These are phyloP conservation scores for Paraphaeosphaeria sporulosa DNA, from an alignment of 2,329 filamentous ascomycete genomes.

Conservation along the genomic window DNA sequence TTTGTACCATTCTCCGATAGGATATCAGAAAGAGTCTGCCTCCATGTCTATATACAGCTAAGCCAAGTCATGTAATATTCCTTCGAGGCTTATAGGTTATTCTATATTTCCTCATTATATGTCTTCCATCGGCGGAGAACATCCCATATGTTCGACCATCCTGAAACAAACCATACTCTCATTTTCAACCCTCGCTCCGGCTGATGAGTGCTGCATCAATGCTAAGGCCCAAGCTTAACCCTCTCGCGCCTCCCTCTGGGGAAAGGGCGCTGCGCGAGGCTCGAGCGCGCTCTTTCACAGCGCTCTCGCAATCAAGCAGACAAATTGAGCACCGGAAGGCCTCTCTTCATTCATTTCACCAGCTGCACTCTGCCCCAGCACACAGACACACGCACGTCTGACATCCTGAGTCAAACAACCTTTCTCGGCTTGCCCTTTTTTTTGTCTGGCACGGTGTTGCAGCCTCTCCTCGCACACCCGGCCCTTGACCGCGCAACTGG, in stretches of 20 bases:
- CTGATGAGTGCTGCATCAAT: not conserved
- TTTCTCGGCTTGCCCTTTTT: not conserved
- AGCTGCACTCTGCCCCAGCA: not conserved
- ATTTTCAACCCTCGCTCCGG: not conserved
- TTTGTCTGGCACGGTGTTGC: too few relatives aligned
- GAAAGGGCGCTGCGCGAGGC: not conserved
- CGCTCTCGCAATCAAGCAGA: not conserved
- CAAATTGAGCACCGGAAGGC: not conserved
- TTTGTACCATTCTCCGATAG: too few relatives aligned
- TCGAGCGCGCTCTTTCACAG: not conserved
- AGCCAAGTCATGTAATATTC: too few relatives aligned
- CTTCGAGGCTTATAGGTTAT: too few relatives aligned
- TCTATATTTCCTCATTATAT: too few relatives aligned
- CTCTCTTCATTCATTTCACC: not conserved
- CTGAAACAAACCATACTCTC: not conserved
- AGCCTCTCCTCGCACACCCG: not conserved
- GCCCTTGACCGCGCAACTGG: not conserved
- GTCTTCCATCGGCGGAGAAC: too few relatives aligned
- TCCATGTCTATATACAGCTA: too few relatives aligned
- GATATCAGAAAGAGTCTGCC: too few relatives aligned
- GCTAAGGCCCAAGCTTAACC: not conserved
- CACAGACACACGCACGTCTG: not conserved
- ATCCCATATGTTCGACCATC: not conserved
- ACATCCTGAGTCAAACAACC: not conserved
- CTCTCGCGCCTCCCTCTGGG: not conserved